A percentile compares a stretch with the other conserved stretches of the same genome.
phyloP scores from a whole-genome alignment of 2,329 filamentous ascomycete species.

The Nothophaeocryptopus gaeumannii region DNA sequence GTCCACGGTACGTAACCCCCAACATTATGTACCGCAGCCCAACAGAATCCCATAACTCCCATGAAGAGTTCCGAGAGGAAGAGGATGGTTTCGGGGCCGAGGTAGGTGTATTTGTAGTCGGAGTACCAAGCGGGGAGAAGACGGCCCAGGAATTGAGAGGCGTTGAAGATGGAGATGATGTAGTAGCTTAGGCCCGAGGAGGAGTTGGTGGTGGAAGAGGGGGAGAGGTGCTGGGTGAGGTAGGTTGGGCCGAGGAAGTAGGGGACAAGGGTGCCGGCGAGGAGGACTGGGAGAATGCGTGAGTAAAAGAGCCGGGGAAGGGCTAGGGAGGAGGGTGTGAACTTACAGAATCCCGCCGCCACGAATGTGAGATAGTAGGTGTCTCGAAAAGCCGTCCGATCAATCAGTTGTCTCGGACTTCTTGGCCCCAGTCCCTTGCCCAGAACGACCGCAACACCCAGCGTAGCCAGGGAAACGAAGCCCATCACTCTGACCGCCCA shows the following conservation, averaged over 20 bases:
- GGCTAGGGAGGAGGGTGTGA: too few relatives aligned
- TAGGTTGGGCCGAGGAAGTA: slow-evolving; percentile 54
- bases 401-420: slow-evolving; percentile 39
- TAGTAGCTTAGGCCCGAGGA: slow-evolving; percentile 1
- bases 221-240: slow-evolving; percentile 43
- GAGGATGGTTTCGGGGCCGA: slow-evolving; percentile 51
- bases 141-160: slow-evolving; percentile 48
- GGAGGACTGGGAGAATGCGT: slow-evolving; percentile 31
- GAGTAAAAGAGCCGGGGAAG: too few relatives aligned
- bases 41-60: slow-evolving; percentile 49
- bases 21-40: slow-evolving; percentile 32
- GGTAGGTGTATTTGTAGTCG: slow-evolving; percentile 30
- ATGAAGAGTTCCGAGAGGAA: slow-evolving; percentile 46
- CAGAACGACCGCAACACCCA: slow-evolving; percentile 22
- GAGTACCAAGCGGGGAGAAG: slow-evolving; percentile 45
- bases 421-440: slow-evolving; percentile 42
- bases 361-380: slow-evolving; percentile 25
- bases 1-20: slow-evolving; percentile 39
- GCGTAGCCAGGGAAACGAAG: slow-evolving; percentile 40
- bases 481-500: slow-evolving; percentile 53
- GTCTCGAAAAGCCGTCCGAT: slow-evolving; percentile 39
- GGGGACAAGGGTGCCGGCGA: slow-evolving; percentile 39
- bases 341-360: slow-evolving; percentile 32
- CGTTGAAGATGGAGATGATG: slow-evolving; percentile 62
- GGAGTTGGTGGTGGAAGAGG: too few relatives aligned